Evolutionary conservation across 495 filamentous ascomycete species (phyloP), one percentile per base, ranked within the genome.

Genomic region (Aspergillus carlsbadensis): DNA sequence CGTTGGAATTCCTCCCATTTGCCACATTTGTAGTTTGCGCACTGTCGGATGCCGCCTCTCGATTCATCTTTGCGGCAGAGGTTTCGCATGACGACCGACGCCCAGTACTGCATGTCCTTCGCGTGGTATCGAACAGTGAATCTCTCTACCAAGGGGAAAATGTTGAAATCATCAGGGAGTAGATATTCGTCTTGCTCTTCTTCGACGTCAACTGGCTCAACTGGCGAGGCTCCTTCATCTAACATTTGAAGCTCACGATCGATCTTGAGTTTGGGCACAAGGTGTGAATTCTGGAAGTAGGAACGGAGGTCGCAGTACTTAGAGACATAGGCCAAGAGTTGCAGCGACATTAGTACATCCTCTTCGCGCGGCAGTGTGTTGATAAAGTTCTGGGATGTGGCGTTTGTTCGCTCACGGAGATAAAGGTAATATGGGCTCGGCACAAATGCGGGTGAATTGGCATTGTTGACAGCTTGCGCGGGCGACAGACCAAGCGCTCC

Each of bases 81-180:
- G 68, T 98, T 98, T 52, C 94, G 81, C 94, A 98, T 98, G 52
- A 98, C 94, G 18, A 98, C 93, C 49, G 92, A 93, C 8, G 94
- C 94, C 94, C 94, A 98, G 75, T 97, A 97, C 68, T 96, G 92
- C 94, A 98, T 98, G 69, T 98, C 93, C 50, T 87, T 87, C 46
- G 88, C 90, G 70, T 96, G 91, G 66, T 96, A 90, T 53, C 93
- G 84, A 37, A 96, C 91, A 11, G 94, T 98, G 70, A 96, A 98
- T 70, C 96, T 96, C 74, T 98, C 94, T 41, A 98, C 93, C 52
- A 98, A 78, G 22, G 94, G 94, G 75, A 98, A 98, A 66, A 98
- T 96, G 73, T 97, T 98, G 71, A 92, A 89, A 70, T 97, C 90
- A 69, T 97, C 92, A 1, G 92, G 89, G 3, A 94, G 82, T 5